phyloP scores from a whole-genome alignment of 2,329 filamentous ascomycete species.

The Ophiosphaerella korrae region DNA sequence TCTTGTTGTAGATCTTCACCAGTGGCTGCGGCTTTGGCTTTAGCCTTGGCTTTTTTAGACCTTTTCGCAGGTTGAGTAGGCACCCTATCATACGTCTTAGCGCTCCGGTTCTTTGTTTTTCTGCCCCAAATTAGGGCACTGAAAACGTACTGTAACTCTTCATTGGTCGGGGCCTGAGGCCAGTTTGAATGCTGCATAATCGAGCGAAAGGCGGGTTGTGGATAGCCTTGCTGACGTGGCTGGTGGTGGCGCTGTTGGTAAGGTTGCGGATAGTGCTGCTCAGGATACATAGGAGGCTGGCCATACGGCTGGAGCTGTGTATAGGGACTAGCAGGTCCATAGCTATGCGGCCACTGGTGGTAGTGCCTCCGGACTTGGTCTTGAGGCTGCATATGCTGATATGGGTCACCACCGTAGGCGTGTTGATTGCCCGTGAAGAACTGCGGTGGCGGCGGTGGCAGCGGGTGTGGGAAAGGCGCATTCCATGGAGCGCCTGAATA shows the following conservation, averaged over 20 bases:
- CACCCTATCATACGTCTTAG: conserved; percentile 20
- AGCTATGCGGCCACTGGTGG: conserved; percentile 26
- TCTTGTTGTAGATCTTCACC: conserved; percentile 19
- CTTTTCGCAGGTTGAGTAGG: conserved; percentile 22
- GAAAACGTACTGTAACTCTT: conserved; percentile 27
- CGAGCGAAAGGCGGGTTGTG: conserved; percentile 16
- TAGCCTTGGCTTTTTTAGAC: conserved; percentile 10
- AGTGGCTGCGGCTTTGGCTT: conserved; percentile 14
- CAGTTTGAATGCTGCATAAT: conserved; percentile 19
- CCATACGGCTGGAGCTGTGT: conserved; percentile 12
- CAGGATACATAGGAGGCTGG: conserved; percentile 7
- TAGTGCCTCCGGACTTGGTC: conserved; percentile 22
- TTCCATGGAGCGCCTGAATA: conserved; percentile 13
- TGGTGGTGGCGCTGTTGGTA: conserved; percentile 4
- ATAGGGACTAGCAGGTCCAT: conserved; percentile 7
- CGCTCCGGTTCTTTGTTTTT: conserved; percentile 14
- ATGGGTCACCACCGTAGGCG: conserved; percentile 13
- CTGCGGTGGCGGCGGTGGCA: conserved; percentile 13
- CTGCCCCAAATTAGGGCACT: conserved; percentile 15
- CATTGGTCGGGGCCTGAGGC: conserved; percentile 14
- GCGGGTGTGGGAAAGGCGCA: conserved; percentile 7
- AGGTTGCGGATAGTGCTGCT: conserved; percentile 7
- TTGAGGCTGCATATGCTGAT: conserved; percentile 18
- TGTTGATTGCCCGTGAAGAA: conserved; percentile 13
- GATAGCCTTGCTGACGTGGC: conserved; percentile 13